A percentile compares a stretch with the other conserved stretches of the same genome.
Conservation (phyloP, 148 eudicot genomes). For the Rhododendron simsii region DNA sequence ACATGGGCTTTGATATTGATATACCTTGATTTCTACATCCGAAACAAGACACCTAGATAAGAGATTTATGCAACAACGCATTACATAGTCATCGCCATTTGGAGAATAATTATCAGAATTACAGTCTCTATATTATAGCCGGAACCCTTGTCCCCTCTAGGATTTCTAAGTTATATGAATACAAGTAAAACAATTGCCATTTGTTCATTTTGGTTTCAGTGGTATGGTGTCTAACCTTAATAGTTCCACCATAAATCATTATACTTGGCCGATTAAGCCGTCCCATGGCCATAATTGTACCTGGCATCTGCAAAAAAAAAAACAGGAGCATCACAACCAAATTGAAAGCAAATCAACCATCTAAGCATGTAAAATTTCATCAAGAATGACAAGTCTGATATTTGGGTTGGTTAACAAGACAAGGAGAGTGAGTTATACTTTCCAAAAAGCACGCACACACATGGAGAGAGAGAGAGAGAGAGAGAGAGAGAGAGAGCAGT, state of each 20-base stretch:
- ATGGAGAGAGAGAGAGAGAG: no score
- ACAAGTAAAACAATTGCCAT: neutral
- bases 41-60: neutral
- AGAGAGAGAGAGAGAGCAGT: neutral
- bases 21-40: neutral
- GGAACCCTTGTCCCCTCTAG: neutral
- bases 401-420: neutral
- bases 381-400: neutral
- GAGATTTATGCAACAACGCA: neutral
- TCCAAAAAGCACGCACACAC: neutral
- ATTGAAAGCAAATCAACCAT: neutral
- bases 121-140: neutral
- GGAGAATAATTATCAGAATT: neutral
- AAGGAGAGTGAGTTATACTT: neutral
- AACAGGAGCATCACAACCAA: neutral
- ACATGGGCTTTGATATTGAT: neutral
- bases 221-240: slow-evolving; percentile 54
- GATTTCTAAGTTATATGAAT: neutral
- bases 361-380: neutral
- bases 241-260: slow-evolving; percentile 96
- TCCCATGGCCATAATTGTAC: slow-evolving; percentile 99
- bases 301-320: slow-evolving; percentile 74
- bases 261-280: slow-evolving; percentile 92
- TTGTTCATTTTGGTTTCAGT: neutral
- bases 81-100: neutral